Conservation (phyloP, 805 yeast species). For the Schizosaccharomyces lindneri region DNA sequence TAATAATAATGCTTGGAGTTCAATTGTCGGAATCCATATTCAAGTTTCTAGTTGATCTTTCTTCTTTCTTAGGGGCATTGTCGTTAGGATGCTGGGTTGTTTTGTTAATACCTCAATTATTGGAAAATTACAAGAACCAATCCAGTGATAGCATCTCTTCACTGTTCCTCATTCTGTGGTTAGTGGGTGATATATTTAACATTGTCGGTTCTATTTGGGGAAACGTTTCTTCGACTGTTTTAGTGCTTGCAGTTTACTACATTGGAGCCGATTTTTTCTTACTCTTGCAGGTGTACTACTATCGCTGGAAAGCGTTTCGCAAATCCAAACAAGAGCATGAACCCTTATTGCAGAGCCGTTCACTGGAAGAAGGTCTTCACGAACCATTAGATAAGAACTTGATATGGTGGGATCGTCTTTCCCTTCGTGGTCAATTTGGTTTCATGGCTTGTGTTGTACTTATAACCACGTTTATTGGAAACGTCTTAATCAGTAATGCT, state of each 20-base stretch:
- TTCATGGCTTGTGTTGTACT: background rate
- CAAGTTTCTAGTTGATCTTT: background rate
- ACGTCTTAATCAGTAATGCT: background rate
- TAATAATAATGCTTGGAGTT: no score
- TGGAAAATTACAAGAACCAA: conserved; percentile 1
- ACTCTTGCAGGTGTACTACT: conserved; percentile 58
- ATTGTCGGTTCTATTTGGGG: conserved; percentile 77
- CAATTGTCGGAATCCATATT: no score
- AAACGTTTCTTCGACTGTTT: conserved; percentile 81
- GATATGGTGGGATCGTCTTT: background rate
- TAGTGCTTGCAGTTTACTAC: conserved; percentile 67
- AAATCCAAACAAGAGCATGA: background rate
- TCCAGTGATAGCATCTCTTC: conserved; percentile 58
- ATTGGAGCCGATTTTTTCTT: conserved; percentile 74
- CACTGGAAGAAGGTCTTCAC: background rate
- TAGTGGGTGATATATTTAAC: conserved; percentile 81
- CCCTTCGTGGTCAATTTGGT: background rate
- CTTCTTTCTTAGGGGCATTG: background rate
- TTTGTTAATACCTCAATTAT: background rate
- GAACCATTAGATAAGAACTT: background rate
- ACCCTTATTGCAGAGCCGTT: background rate
- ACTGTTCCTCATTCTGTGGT: conserved; percentile 70
- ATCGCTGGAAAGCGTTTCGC: conserved; percentile 20
- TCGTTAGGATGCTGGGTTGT: background rate
- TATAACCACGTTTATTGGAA: background rate